Base-by-base conservation (phyloP, 257 asterid genomes). In the Datura wrightii region DNA sequence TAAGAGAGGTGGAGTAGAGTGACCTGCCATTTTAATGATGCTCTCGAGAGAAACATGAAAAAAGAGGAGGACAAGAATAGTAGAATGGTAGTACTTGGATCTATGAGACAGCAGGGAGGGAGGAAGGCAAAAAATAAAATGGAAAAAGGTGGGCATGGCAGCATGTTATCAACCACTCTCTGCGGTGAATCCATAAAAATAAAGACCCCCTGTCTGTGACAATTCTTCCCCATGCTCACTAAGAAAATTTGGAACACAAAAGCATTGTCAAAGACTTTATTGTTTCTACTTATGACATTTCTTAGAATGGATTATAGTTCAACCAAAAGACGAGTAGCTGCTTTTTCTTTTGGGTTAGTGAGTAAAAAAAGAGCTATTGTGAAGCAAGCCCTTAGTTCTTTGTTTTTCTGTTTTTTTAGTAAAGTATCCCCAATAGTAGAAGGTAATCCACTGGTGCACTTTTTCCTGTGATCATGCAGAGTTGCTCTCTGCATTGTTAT, bases 401-500 rank as follows among this genome's bases (percentile, higher is more conserved):
- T 16, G 36, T 8, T 19, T 60, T 3, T 60, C 37, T 19, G 31
- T 16, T 70, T 70, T 70, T 42, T 2, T 70, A 70, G 79, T 19
- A 70, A 62, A 65, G 36, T 65, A 13, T 19, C 39, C 58, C 53
- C 80, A 19, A 72, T 46, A 72, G 39, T 19, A 46, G 42, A 72
- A 72, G 55, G 42, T 72, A 72, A n/a, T 71, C 79, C 79, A 71
- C 18, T 9, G 79, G 42, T 46, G 80, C 59, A n/a, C 16, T 44
- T 71, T 48, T 71, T 5, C 59, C 59, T 42, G 55, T 19, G 79
- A 71, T 71, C n/a, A 11, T 46, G 13, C 59, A 19, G 19, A 46
- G 80, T 72, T 46, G 41, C n/a, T 72, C 11, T 72, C 59, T 48
- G 16, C 80, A 46, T 72, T 72, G 41, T 72, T 72, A 72, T 72